Evolutionary conservation across 2,329 filamentous ascomycete species (phyloP), one percentile per base, ranked within the genome.

Genomic region (Penicillium corylophilum): DNA sequence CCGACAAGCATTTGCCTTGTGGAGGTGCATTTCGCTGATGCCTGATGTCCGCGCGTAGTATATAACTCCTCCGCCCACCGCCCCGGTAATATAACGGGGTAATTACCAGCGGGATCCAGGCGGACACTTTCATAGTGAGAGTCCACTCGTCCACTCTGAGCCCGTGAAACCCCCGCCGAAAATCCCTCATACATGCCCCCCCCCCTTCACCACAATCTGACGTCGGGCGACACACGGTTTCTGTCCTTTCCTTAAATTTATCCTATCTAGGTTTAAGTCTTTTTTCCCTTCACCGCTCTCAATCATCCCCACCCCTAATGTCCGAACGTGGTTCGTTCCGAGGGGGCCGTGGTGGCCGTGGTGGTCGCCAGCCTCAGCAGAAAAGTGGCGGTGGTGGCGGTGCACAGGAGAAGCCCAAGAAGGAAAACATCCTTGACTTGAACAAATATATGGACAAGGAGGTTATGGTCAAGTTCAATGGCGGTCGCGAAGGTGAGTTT

Each of bases 371-470:
- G 44, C 51, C 71, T 72, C 61, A 75, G 73, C 58, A 73, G 75
- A 64, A 59, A 63, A 71, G 78, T 62, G 75, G 79, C 63, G 77
- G 78, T 64, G 75, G 77, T 57, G 74, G 77, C 55, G 72, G 76
- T 63, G 74, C 76, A 54, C 76, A 81, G 62, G 89, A 95, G 75
- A 84, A 87, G 64, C 90, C 91, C 55, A 96, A 96, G 84, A 97
- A 97, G 80, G 94, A 99, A 76, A 97, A 96, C 72, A 99, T 99
- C 65, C 83, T 99, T 48, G 93, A 99, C 69, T 75, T 99, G 66
- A 85, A 81, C 70, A 96, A 96, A 77, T 99, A 97, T 74, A 91
- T 96, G 88, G 91, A 99, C 74, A 95, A 96, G 82, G 82, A 88
- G 69, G 90, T 99, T 62, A 88, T 83, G 9, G 92, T 99, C 70